Conservation (phyloP, 1,284 basidiomycete genomes). For the Coniferiporia weirii region DNA sequence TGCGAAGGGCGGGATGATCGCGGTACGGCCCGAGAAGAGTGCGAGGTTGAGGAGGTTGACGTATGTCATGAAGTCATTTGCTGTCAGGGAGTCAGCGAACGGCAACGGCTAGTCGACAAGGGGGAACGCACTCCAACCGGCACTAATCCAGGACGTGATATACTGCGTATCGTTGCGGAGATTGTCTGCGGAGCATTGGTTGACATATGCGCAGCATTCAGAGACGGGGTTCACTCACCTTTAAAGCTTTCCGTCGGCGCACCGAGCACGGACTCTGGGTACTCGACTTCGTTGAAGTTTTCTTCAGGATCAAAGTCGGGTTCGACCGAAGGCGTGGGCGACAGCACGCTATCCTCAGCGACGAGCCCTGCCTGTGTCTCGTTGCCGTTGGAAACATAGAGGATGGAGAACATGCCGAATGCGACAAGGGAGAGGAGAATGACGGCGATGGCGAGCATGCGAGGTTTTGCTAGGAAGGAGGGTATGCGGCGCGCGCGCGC, state of each 20-base stretch:
- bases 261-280: conserved; percentile 35
- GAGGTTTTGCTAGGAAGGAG: background rate
- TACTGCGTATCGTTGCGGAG: conserved; percentile 54
- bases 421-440: conserved; percentile 3
- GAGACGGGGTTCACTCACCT: conserved; percentile 2
- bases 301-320: no score
- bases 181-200: conserved; percentile 35
- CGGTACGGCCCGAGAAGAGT: conserved; percentile 56
- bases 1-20: conserved; percentile 58
- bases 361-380: background rate
- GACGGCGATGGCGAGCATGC: conserved; percentile 3
- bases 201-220: background rate
- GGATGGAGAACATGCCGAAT: conserved; percentile 7
- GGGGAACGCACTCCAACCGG: conserved; percentile 57
- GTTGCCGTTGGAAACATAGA: conserved; percentile 5
- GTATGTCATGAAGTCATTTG: conserved; percentile 34
- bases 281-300: conserved; percentile 21
- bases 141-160: conserved; percentile 63
- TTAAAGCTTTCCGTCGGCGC: conserved; percentile 48
- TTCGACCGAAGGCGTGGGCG: background rate
- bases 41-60: conserved; percentile 66
- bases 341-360: background rate
- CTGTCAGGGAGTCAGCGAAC: background rate
- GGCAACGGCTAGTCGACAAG: background rate
- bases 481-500: background rate